Conservation (phyloP, 768 basidiomycete genomes). For the Trametopsis cervina region DNA sequence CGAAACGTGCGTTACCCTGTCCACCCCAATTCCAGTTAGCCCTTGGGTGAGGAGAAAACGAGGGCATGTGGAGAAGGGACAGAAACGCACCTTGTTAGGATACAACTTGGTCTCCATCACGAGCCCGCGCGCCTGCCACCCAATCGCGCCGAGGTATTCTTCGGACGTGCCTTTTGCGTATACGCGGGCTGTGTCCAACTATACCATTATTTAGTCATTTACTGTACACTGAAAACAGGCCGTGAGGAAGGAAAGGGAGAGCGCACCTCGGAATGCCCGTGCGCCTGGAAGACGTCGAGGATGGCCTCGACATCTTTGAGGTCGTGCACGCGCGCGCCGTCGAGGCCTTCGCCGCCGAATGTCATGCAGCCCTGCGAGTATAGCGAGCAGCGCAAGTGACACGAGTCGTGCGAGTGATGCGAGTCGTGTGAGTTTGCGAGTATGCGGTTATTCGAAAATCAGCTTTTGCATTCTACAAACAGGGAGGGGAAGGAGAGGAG, state of each 20-base stretch:
- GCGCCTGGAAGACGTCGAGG: conserved; percentile 44
- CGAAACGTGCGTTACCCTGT: not conserved
- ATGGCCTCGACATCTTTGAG: conserved; percentile 43
- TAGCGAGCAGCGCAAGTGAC: not conserved
- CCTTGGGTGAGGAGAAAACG: not conserved
- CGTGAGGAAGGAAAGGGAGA: not conserved
- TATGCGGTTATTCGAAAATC: too few relatives aligned
- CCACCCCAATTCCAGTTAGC: not conserved
- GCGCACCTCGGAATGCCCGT: conserved; percentile 49
- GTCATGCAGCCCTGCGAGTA: conserved; percentile 48
- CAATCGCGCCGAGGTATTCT: conserved; percentile 40
- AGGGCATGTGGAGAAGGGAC: not conserved
- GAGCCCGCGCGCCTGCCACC: conserved; percentile 43
- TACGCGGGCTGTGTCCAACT: conserved; percentile 25
- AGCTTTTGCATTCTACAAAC: not conserved
- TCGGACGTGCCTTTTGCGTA: conserved; percentile 27
- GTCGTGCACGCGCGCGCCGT: conserved; percentile 42
- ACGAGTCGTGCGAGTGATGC: too few relatives aligned
- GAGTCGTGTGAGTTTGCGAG: too few relatives aligned
- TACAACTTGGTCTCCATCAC: conserved; percentile 56
- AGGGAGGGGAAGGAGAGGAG: not conserved
- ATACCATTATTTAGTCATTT: not conserved
- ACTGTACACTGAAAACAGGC: not conserved
- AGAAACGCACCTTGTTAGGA: conserved; percentile 4
- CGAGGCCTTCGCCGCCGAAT: conserved; percentile 42